Evolutionary conservation across 2,329 filamentous ascomycete species (phyloP).

Genomic region (Aspergillus intermedius): DNA sequence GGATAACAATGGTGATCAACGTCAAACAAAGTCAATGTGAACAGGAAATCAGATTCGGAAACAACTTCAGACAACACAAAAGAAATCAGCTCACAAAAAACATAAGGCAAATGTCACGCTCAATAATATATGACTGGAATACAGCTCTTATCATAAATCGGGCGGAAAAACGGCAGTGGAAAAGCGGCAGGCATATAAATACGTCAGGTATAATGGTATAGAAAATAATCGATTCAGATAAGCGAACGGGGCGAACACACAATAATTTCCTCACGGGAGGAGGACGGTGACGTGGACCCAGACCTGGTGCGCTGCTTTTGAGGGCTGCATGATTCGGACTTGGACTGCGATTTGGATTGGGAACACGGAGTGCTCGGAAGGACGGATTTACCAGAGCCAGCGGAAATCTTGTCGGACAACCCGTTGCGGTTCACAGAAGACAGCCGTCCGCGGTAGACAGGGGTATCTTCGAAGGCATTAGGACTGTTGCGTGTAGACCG

Average conservation of each 20-base stretch:
- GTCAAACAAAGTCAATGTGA: not conserved
- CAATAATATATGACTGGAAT: constrained; percentile 6
- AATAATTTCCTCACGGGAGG: constrained; percentile 33
- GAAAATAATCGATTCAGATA: constrained; percentile 9
- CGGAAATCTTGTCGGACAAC: constrained; percentile 27
- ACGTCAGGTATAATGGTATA: not conserved
- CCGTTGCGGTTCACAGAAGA: constrained; percentile 20
- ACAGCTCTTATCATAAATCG: not conserved
- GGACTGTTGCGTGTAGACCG: constrained; percentile 34
- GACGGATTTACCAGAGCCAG: constrained; percentile 30
- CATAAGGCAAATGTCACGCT: not conserved
- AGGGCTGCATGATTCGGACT: constrained; percentile 34
- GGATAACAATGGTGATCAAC: too few species aligned
- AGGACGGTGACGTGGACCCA: constrained; percentile 32
- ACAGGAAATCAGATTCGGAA: constrained; percentile 1
- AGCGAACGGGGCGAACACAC: constrained; percentile 31
- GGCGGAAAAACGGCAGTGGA: not conserved
- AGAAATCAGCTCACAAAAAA: not conserved
- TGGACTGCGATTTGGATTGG: constrained; percentile 11
- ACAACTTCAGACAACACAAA: not conserved
- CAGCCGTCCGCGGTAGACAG: constrained; percentile 26
- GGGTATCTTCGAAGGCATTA: constrained; percentile 35
- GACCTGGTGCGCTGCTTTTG: constrained; percentile 34
- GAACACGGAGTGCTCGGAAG: constrained; percentile 24
- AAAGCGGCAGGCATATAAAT: not conserved